A percentile compares a stretch with the other conserved stretches of the same genome.
Conservation (phyloP, 2,329 filamentous ascomycete genomes). For the Fusarium palustre region DNA sequence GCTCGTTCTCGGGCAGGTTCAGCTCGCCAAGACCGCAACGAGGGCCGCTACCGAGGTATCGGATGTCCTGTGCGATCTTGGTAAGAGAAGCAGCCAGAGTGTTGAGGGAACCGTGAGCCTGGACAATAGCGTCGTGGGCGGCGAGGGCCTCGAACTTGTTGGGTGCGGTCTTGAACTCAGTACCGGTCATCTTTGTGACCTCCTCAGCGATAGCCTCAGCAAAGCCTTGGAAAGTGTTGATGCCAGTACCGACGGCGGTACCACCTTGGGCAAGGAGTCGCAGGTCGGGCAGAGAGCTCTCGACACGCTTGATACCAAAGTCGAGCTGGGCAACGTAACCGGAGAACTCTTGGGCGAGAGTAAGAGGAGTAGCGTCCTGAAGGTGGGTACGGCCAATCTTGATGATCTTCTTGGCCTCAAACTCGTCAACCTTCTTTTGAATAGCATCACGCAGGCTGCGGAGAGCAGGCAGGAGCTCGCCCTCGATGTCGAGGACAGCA, state of each 20-base stretch:
- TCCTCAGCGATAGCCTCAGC: constrained; percentile 92
- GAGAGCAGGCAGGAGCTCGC: constrained; percentile 84
- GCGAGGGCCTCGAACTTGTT: constrained; percentile 99
- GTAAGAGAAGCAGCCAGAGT: constrained; percentile 90
- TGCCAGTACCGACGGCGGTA: constrained; percentile 94
- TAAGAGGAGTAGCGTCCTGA: constrained; percentile 96
- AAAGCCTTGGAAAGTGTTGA: constrained; percentile 98
- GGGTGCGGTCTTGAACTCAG: constrained; percentile 92
- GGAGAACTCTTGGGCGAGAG: constrained; percentile 96
- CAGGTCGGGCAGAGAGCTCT: constrained; percentile 85
- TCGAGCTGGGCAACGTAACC: constrained; percentile 97
- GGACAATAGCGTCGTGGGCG: constrained; percentile 94
- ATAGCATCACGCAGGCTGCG: constrained; percentile 85
- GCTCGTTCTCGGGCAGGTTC: constrained; percentile 95
- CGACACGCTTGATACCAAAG: constrained; percentile 86
- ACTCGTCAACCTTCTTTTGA: constrained; percentile 88
- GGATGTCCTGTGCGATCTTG: constrained; percentile 98
- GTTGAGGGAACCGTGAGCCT: constrained; percentile 93
- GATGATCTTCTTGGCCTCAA: constrained; percentile 88
- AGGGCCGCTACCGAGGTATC: constrained; percentile 95
- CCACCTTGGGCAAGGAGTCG: constrained; percentile 92
- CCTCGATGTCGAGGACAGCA: constrained; percentile 91
- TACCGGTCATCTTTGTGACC: constrained; percentile 91
- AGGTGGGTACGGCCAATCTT: constrained; percentile 99
- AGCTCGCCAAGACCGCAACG: constrained; percentile 96